These are phyloP conservation scores for carrot (Daucus carota) DNA, from an alignment of 129 eudicot genomes.

Conservation along the genomic window DNA sequence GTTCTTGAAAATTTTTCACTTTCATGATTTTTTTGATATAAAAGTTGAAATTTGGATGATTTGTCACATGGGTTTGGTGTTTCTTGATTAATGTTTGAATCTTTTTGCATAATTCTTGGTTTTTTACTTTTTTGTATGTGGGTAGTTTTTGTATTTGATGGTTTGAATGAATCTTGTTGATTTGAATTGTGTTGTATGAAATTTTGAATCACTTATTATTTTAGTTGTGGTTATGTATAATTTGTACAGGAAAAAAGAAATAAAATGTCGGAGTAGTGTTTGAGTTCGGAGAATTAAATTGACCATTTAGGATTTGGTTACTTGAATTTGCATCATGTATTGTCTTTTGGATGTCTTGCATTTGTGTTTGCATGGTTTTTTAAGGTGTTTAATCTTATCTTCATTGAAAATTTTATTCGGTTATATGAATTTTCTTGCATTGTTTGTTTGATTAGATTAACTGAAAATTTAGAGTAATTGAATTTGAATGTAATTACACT, in stretches of 20 bases:
- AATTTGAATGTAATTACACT: neutral
- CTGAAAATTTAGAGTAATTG: neutral
- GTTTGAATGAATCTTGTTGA: neutral
- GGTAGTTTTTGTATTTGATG: too few species aligned
- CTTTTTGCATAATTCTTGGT: neutral
- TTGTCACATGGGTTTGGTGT: neutral
- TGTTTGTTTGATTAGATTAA: neutral
- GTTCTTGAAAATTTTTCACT: neutral
- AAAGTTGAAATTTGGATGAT: neutral
- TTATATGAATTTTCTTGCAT: neutral
- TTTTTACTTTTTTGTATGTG: too few species aligned
- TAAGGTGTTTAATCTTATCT: neutral
- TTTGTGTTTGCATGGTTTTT: neutral
- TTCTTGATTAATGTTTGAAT: neutral
- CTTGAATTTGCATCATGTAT: neutral
- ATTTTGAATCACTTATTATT: neutral
- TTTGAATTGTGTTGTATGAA: neutral
- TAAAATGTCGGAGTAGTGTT: neutral
- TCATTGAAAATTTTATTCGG: neutral
- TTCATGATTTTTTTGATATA: neutral
- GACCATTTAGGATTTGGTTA: neutral
- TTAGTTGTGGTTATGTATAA: neutral
- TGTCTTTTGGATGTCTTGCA: neutral
- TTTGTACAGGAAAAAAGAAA: neutral
- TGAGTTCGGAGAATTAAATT: neutral